Evolutionary conservation across 108 stramenopile genomes (phyloP).

Genomic region (Licmophora abbreviata): DNA sequence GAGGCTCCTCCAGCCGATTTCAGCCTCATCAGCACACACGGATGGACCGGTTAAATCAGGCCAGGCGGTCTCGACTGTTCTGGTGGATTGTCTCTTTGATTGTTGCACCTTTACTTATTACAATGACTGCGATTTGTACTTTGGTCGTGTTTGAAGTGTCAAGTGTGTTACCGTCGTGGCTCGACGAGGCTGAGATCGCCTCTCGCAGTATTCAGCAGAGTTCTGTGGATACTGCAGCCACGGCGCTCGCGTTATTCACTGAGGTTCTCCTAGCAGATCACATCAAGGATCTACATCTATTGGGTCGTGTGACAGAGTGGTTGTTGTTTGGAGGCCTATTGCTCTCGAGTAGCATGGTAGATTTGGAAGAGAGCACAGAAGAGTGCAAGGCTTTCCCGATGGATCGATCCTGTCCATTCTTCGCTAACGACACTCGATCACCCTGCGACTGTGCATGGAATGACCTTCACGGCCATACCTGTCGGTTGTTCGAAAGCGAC

Average conservation of each 20-base stretch:
- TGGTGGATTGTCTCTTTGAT: conserved; percentile 38
- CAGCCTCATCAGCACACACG: too few species aligned
- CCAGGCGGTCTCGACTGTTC: conserved; percentile 27
- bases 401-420: conserved; percentile 17
- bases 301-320: conserved; percentile 35
- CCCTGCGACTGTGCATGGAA: conserved; percentile 47
- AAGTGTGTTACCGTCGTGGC: conserved; percentile 12
- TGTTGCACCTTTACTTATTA: conserved; percentile 33
- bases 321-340: conserved; percentile 37
- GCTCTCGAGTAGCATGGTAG: conserved; percentile 26
- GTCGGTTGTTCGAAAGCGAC: neutral
- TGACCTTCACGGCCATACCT: conserved; percentile 13
- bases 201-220: conserved; percentile 15
- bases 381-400: conserved; percentile 34
- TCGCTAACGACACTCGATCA: conserved; percentile 8
- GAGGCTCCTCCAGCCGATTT: too few species aligned
- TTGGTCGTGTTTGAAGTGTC: conserved; percentile 21
- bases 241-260: conserved; percentile 6
- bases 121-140: conserved; percentile 18
- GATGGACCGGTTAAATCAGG: too few species aligned
- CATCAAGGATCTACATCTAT: conserved; percentile 33
- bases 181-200: conserved; percentile 13
- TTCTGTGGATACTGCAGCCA: conserved; percentile 5
- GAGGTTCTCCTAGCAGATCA: conserved; percentile 9
- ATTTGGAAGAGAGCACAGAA: conserved; percentile 21